Percentiles rank a stretch among this genome's conserved stretches.
These are phyloP conservation scores for Apiospora aurea DNA, from an alignment of 2,329 filamentous ascomycete genomes.

Conservation along the genomic window DNA sequence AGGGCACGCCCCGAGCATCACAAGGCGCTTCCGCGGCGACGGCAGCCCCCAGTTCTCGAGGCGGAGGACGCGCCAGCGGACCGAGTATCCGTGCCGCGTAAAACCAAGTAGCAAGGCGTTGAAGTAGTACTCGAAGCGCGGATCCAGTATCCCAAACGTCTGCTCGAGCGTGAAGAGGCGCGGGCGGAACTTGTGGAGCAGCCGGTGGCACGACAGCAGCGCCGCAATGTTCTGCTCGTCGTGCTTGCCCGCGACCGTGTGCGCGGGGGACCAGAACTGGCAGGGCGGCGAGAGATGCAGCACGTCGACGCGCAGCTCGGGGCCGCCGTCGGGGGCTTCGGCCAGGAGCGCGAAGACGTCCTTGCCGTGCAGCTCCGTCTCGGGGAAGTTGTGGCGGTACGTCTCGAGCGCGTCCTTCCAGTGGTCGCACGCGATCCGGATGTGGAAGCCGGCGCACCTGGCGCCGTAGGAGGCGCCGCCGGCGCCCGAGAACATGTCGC, in stretches of 20 bases:
- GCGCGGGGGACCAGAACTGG: constrained; percentile 75
- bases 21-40: constrained; percentile 57
- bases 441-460: constrained; percentile 55
- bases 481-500: constrained; percentile 68
- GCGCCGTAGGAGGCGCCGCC: constrained; percentile 67
- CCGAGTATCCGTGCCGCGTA: constrained; percentile 69
- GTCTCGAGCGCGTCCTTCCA: constrained; percentile 62
- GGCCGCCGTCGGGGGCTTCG: constrained; percentile 28
- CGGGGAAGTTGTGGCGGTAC: constrained; percentile 65
- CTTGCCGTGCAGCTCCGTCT: constrained; percentile 54
- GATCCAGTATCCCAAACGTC: constrained; percentile 70
- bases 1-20: constrained; percentile 67
- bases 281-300: constrained; percentile 81
- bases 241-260: constrained; percentile 64
- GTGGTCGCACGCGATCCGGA: constrained; percentile 71
- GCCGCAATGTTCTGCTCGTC: constrained; percentile 73
- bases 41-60: constrained; percentile 59
- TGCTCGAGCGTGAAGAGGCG: constrained; percentile 81
- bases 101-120: constrained; percentile 68
- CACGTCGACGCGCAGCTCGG: constrained; percentile 64
- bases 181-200: constrained; percentile 67
- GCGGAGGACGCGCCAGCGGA: constrained; percentile 70
- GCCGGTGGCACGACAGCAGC: constrained; percentile 58
- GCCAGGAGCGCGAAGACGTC: constrained; percentile 58
- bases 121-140: constrained; percentile 63